phyloP scores from a whole-genome alignment of 2,329 filamentous ascomycete species.

The Phaeoacremonium minimum region DNA sequence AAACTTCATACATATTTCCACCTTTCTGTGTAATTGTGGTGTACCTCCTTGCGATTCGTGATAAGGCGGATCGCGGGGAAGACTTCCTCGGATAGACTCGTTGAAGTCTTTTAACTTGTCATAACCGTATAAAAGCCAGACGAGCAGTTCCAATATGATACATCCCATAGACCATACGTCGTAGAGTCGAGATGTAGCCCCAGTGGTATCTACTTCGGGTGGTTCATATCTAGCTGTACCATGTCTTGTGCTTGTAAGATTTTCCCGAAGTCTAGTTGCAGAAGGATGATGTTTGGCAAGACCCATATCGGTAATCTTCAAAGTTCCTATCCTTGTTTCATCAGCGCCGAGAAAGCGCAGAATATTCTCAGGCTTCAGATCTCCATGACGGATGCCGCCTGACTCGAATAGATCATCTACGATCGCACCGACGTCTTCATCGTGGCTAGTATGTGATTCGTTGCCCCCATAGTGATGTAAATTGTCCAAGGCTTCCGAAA shows the following conservation, averaged over 20 bases:
- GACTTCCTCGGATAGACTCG: neutral
- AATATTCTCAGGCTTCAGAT: conserved; percentile 5
- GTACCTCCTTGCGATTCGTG: no score
- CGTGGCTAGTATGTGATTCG: neutral
- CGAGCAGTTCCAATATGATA: conserved; percentile 1
- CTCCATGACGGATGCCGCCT: conserved; percentile 1
- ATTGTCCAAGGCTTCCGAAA: neutral
- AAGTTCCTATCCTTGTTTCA: neutral
- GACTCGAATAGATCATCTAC: no score
- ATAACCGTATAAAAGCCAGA: conserved; percentile 4
- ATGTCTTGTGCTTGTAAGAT: neutral
- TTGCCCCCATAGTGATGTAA: neutral
- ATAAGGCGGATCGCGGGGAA: neutral
- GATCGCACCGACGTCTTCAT: neutral
- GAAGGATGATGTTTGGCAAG: neutral
- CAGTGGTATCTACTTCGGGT: neutral
- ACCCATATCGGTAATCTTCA: neutral
- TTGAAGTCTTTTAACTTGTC: conserved; percentile 1
- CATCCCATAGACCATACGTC: conserved; percentile 5
- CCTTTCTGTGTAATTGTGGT: no score
- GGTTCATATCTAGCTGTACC: conserved; percentile 1
- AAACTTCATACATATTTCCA: no score
- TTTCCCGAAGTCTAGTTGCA: neutral
- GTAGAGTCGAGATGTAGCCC: neutral
- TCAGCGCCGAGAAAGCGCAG: neutral